These are phyloP conservation scores for Cryptococcus amylolentus DNA, from an alignment of 1,284 basidiomycete genomes.

Conservation along the genomic window DNA sequence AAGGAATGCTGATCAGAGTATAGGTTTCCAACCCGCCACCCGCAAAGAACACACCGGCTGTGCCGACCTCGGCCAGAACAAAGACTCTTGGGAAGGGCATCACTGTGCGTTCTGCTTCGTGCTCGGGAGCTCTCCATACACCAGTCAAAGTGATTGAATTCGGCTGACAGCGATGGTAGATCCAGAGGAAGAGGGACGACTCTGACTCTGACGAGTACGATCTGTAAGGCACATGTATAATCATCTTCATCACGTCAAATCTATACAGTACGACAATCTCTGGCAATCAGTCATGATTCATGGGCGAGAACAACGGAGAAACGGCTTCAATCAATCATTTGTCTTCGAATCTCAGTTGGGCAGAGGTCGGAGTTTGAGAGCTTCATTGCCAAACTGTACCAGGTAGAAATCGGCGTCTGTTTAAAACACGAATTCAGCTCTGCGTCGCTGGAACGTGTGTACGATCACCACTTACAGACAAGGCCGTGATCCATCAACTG, in stretches of 20 bases:
- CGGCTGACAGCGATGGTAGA: conserved; percentile 22
- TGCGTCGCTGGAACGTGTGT: neutral
- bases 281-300: neutral
- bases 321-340: neutral
- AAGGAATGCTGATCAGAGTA: neutral
- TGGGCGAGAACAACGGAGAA: neutral
- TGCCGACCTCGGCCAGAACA: conserved; percentile 23
- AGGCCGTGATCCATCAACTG: conserved; percentile 36
- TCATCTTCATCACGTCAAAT: neutral
- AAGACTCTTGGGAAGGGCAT: conserved; percentile 45
- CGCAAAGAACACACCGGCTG: conserved; percentile 25
- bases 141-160: neutral
- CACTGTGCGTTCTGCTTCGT: conserved; percentile 31
- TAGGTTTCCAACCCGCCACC: conserved; percentile 41
- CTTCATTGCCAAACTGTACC: conserved; percentile 38
- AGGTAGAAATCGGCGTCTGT: conserved; percentile 43
- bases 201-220: conserved; percentile 51
- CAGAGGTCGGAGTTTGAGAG: conserved; percentile 27
- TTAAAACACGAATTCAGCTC: neutral
- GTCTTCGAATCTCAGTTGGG: neutral
- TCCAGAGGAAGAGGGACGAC: conserved; percentile 49
- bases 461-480: conserved; percentile 26
- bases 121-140: neutral
- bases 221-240: conserved; percentile 22
- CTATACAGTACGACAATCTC: too few species aligned